Evolutionary conservation across 352 stramenopile species (phyloP).

Genomic region (Globisporangium uncinulatum): DNA sequence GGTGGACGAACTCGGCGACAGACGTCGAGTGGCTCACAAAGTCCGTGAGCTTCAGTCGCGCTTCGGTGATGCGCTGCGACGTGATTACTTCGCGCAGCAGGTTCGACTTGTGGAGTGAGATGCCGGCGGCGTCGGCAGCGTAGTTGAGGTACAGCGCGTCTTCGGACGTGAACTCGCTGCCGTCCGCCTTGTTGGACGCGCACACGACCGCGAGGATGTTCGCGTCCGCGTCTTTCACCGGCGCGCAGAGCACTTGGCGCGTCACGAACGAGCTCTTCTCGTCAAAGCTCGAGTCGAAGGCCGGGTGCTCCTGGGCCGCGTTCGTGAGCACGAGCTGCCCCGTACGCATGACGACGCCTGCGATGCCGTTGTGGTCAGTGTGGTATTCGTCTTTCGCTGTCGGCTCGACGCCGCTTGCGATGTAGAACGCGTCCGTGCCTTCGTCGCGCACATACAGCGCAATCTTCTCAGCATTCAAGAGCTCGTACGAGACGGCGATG

Average conservation of each 20-base stretch:
- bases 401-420: slow-evolving; percentile 15
- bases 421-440: slow-evolving; percentile 23
- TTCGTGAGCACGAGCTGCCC: slow-evolving; percentile 29
- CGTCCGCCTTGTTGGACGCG: slow-evolving; percentile 28
- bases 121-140: too few relatives aligned
- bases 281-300: slow-evolving; percentile 24
- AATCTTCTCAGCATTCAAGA: slow-evolving; percentile 28
- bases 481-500: slow-evolving; percentile 34
- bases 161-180: slow-evolving; percentile 25
- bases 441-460: slow-evolving; percentile 29
- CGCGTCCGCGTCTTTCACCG: slow-evolving; percentile 29
- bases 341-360: slow-evolving; percentile 25
- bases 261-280: slow-evolving; percentile 20
- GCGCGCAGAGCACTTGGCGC: slow-evolving; percentile 23
- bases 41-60: slow-evolving; percentile 21
- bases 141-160: slow-evolving; percentile 7
- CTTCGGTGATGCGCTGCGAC: slow-evolving; percentile 20
- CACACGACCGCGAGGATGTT: slow-evolving; percentile 30
- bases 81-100: slow-evolving; percentile 20
- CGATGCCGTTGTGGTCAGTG: slow-evolving; percentile 29
- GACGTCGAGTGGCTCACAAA: slow-evolving; percentile 33
- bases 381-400: slow-evolving; percentile 24
- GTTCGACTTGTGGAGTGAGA: too few relatives aligned
- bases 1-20: slow-evolving; percentile 38
- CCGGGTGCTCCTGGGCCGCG: slow-evolving; percentile 20